These are phyloP conservation scores for Castanopsis chinensis DNA, from an alignment of 306 rosid genomes.

Conservation along the genomic window DNA sequence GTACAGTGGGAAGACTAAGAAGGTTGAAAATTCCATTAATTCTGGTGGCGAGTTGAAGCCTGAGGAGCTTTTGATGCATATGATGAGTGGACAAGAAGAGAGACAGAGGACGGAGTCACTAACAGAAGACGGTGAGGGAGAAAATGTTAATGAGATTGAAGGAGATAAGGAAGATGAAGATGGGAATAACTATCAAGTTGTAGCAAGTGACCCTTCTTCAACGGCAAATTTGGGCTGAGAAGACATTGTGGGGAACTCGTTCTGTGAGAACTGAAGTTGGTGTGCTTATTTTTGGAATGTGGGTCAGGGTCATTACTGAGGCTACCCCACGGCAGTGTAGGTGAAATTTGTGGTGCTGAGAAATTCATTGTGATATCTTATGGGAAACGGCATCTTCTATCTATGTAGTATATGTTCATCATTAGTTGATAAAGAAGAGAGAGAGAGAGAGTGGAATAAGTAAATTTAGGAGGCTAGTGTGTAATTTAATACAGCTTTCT, in stretches of 20 bases:
- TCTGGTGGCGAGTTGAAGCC: conserved; percentile 55
- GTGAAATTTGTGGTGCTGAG: background rate
- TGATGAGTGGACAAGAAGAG: conserved; percentile 55
- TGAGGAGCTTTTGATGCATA: conserved; percentile 80
- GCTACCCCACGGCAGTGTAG: background rate
- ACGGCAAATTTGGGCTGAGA: conserved; percentile 40
- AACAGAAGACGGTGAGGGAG: conserved; percentile 41
- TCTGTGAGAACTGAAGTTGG: background rate
- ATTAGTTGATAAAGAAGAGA: conserved; percentile 18
- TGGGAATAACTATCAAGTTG: conserved; percentile 33
- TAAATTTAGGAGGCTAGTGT: conserved; percentile 21
- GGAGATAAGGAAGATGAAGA: conserved; percentile 30
- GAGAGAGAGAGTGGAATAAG: conserved; percentile 20
- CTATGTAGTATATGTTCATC: background rate
- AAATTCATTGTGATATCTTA: background rate
- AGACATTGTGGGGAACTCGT: background rate
- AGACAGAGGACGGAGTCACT: conserved; percentile 28
- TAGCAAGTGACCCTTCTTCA: conserved; percentile 32
- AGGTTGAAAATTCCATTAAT: conserved; percentile 29
- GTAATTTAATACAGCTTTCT: conserved; percentile 16
- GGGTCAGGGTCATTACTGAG: conserved; percentile 9
- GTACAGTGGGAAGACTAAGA: conserved; percentile 45
- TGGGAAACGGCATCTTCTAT: background rate
- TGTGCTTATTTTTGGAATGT: conserved; percentile 1
- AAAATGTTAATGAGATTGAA: conserved; percentile 33